phyloP scores from a whole-genome alignment of 305 asterid genomes.

The Rubia balearica region DNA sequence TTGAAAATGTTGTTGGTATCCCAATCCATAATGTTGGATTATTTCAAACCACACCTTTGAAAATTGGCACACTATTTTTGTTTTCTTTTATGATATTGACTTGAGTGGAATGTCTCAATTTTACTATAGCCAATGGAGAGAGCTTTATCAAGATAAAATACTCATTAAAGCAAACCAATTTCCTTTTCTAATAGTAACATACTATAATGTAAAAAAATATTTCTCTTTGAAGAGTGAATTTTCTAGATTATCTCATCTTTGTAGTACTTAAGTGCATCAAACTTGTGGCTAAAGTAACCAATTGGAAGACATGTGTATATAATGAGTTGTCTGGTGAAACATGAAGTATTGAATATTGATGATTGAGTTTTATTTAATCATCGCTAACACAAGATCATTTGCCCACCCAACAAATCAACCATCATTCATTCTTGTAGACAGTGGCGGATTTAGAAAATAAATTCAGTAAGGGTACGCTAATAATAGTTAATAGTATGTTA shows the following conservation, averaged over 20 bases:
- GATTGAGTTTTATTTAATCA: not conserved
- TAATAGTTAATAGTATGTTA: too few relatives aligned
- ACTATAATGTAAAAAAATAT: not conserved
- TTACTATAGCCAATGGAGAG: not conserved
- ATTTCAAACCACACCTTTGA: not conserved
- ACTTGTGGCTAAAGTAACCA: conserved; percentile 13
- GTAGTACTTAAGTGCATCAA: conserved; percentile 11
- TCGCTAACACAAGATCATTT: not conserved
- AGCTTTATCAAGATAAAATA: not conserved
- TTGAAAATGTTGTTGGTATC: not conserved
- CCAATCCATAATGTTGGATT: not conserved
- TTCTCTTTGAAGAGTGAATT: not conserved
- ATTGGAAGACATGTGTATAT: not conserved
- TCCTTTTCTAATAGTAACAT: not conserved
- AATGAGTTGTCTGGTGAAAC: not conserved
- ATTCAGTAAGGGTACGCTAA: too few relatives aligned
- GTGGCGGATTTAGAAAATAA: too few relatives aligned
- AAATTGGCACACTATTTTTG: not conserved
- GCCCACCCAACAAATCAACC: not conserved
- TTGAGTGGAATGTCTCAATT: not conserved
- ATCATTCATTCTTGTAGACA: not conserved
- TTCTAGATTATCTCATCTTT: conserved; percentile 3
- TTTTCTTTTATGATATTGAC: conserved; percentile 5
- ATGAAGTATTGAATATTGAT: conserved; percentile 1
- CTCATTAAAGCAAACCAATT: not conserved